Conservation (phyloP, 2,329 filamentous ascomycete genomes). For the Pseudocercospora musae region DNA sequence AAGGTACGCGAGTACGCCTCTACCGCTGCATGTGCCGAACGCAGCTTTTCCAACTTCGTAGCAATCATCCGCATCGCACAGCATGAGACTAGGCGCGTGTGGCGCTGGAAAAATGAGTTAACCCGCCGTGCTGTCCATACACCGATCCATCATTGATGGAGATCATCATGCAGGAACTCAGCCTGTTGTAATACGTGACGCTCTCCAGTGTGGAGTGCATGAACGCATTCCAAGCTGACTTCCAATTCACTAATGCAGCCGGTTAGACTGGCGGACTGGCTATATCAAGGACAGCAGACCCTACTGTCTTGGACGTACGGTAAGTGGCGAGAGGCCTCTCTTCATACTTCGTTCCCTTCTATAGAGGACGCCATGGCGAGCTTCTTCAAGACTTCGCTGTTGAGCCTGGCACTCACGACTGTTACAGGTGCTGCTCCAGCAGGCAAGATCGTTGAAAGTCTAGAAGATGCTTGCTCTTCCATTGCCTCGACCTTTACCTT, state of each 20-base stretch:
- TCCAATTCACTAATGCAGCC: neutral
- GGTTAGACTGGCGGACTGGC: neutral
- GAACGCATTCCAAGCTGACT: neutral
- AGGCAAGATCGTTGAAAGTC: slow-evolving; percentile 12
- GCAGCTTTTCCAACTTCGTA: neutral
- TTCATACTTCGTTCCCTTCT: neutral
- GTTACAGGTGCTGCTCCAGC: slow-evolving; percentile 11
- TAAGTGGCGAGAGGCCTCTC: neutral
- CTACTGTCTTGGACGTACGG: neutral
- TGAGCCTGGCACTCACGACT: slow-evolving; percentile 8
- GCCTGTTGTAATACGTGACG: neutral
- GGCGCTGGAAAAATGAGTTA: neutral
- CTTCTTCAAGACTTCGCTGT: neutral
- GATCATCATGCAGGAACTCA: neutral
- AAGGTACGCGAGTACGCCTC: neutral
- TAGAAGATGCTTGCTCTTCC: slow-evolving; percentile 21
- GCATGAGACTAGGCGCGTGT: neutral
- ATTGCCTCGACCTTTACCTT: slow-evolving; percentile 21
- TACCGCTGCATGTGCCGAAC: neutral
- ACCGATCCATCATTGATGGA: too few species aligned
- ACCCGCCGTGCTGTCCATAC: neutral
- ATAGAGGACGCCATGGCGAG: neutral
- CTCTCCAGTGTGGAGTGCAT: neutral
- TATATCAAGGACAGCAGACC: slow-evolving; percentile 1
- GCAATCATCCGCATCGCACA: neutral